These are phyloP conservation scores for Sugiyamaella novakii DNA, from an alignment of 1,139 yeast genomes.

Conservation along the genomic window DNA sequence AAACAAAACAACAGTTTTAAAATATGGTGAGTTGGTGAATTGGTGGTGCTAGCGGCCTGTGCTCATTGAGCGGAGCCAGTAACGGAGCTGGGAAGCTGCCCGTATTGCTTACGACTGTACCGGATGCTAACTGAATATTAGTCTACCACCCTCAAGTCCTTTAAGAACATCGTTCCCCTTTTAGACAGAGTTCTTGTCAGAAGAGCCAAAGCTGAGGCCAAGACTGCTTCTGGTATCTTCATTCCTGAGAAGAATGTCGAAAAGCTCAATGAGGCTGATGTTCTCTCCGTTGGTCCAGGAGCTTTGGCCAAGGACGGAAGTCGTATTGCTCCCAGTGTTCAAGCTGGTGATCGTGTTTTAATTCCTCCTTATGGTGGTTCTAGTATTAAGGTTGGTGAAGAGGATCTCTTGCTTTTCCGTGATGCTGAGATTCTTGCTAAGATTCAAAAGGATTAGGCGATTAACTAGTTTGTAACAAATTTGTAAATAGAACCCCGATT, in stretches of 20 bases:
- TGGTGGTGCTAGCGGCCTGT: too few species aligned
- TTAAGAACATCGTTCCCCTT: slow-evolving; percentile 85
- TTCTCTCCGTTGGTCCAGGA: slow-evolving; percentile 56
- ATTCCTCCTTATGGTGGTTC: slow-evolving; percentile 92
- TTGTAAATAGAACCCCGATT: slow-evolving; percentile 11
- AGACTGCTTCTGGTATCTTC: slow-evolving; percentile 93
- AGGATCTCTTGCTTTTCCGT: slow-evolving; percentile 54
- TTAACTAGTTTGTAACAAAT: neutral
- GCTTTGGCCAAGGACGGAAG: slow-evolving; percentile 60
- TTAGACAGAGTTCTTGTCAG: slow-evolving; percentile 95
- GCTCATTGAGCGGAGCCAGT: too few species aligned
- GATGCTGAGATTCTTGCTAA: slow-evolving; percentile 95
- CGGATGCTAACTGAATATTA: slow-evolving; percentile 4
- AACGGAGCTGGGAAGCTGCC: too few species aligned
- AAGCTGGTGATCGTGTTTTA: slow-evolving; percentile 88
- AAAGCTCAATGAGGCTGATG: slow-evolving; percentile 67
- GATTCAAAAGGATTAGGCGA: slow-evolving; percentile 50
- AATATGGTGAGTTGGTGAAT: slow-evolving; percentile 7
- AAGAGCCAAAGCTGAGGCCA: slow-evolving; percentile 86
- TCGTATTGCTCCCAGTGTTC: slow-evolving; percentile 69
- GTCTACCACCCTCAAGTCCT: slow-evolving; percentile 70
- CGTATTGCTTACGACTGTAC: too few species aligned
- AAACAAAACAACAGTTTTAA: neutral
- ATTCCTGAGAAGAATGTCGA: slow-evolving; percentile 97
- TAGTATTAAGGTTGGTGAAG: slow-evolving; percentile 82